Evolutionary conservation across 2,329 filamentous ascomycete species (phyloP).

Genomic region (Aspergillus alliaceus): DNA sequence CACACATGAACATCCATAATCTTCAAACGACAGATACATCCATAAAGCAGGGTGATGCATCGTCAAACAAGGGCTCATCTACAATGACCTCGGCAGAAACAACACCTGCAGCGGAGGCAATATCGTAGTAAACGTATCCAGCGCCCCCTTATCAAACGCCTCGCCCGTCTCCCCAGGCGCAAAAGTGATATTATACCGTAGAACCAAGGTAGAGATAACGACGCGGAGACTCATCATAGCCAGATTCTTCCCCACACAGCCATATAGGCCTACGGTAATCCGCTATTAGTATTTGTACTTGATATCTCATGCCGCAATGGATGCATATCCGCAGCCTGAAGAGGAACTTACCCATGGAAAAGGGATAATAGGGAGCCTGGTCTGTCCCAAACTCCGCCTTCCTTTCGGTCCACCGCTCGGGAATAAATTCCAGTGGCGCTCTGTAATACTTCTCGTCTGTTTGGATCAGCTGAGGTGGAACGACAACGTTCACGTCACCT

Average conservation of each 20-base stretch:
- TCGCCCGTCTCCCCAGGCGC: slow-evolving; percentile 19
- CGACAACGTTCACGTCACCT: slow-evolving; percentile 27
- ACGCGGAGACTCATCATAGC: slow-evolving; percentile 33
- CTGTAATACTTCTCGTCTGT: slow-evolving; percentile 22
- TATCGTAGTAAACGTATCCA: slow-evolving; percentile 26
- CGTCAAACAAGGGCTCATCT: too few relatives aligned
- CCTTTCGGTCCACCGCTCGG: slow-evolving; percentile 30
- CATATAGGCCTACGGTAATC: slow-evolving; percentile 21
- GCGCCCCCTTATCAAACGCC: slow-evolving; percentile 13
- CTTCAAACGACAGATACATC: not conserved
- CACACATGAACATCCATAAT: not conserved
- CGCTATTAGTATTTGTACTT: slow-evolving; percentile 3
- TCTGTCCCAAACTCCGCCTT: slow-evolving; percentile 13
- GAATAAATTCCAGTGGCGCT: slow-evolving; percentile 27
- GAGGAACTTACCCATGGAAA: slow-evolving; percentile 17
- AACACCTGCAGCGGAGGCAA: slow-evolving; percentile 26
- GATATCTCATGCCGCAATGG: not conserved
- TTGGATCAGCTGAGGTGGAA: slow-evolving; percentile 26
- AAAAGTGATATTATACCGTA: slow-evolving; percentile 21
- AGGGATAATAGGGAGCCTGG: slow-evolving; percentile 31
- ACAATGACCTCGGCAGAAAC: not conserved
- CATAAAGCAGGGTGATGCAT: too few relatives aligned
- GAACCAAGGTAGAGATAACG: slow-evolving; percentile 19
- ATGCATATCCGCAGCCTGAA: too few relatives aligned
- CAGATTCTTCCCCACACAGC: slow-evolving; percentile 31